A percentile compares a stretch with the other conserved stretches of the same genome.
Evolutionary conservation across 2,329 filamentous ascomycete species (phyloP).

Genomic region (Fragosphaeria purpurea): DNA sequence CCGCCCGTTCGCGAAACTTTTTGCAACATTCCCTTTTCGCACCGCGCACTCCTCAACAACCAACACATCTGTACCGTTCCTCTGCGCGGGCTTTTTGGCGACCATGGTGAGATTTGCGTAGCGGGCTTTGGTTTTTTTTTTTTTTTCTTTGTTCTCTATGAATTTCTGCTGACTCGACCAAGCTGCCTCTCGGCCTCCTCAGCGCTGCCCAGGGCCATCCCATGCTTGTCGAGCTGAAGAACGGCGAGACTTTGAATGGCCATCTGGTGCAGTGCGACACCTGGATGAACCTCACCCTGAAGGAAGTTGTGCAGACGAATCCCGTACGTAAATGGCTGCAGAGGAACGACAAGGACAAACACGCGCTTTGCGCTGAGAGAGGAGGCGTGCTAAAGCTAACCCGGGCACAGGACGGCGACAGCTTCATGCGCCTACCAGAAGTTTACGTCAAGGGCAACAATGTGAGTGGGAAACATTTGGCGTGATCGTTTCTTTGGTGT

Average conservation of each 20-base stretch:
- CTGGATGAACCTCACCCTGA: constrained; percentile 98
- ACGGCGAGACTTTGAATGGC: constrained; percentile 93
- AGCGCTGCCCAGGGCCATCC: constrained; percentile 95
- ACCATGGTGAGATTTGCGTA: constrained; percentile 3
- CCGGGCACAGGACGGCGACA: constrained; percentile 69
- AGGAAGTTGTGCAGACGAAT: constrained; percentile 94
- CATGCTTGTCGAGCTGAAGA: constrained; percentile 96
- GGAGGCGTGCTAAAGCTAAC: background rate
- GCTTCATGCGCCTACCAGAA: constrained; percentile 84
- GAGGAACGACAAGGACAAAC: no score
- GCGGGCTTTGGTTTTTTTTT: no score
- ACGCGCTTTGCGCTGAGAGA: no score
- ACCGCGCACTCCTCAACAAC: background rate
- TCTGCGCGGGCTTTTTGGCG: constrained; percentile 3
- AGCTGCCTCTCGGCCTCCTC: constrained; percentile 71
- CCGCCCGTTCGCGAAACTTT: no score
- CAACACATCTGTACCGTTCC: constrained; percentile 1
- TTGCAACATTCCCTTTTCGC: no score
- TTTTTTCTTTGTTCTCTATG: background rate
- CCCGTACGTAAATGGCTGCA: constrained; percentile 39
- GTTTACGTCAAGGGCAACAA: constrained; percentile 98
- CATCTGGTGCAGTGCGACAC: constrained; percentile 95
- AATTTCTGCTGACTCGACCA: constrained; percentile 13
- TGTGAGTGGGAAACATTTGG: constrained; percentile 41
- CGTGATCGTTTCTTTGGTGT: no score